Evolutionary conservation across 2,329 filamentous ascomycete genomes (phyloP), one percentile per base, ranked within the genome.

Genomic region (Diaporthe sp.): DNA sequence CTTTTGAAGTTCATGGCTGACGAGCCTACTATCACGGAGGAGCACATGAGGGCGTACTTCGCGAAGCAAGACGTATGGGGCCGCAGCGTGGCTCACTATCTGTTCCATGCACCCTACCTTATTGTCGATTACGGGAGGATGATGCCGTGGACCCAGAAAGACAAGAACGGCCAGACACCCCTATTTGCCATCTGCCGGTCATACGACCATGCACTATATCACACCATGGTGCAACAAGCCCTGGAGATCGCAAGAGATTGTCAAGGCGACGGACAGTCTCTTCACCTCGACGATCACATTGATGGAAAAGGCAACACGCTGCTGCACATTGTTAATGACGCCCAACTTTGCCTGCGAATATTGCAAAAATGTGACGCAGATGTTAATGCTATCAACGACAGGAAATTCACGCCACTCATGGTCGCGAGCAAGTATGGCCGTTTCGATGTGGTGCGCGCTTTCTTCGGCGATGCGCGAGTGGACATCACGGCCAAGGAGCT

Each of bases 101-200:
- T 99, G 22, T 99, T 99, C 85, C 94, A 98, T 81, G 93, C 95
- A 12, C 97, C 97, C 2, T 89, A 90, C 72, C 87, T 99, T 28
- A 97, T 99, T 79, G 86, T 88, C 60, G 89, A 90, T 73, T 93
- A 98, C 76, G 96, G 95, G 2, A 89, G 90, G 76, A 85, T 96
- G 78, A 87, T 99, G 72, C 94, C 95, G 12, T 99, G 97, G 97
- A 91, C 92, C 75, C 92, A 97, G 83, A 95, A 93, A 79, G 97
- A 99, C 84, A 97, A 95, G 83, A 98, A 98, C 81, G 97, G 97
- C 0, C 97, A 98, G 84, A 99, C 97, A n/a, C 97, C 97, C 2
- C 86, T 99, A 12, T 98, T 99, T 83, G 97, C 97, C 2, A 88
- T 98, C 1, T 98, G 96, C 83, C 92, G 97, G 79, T 98, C 95